Percentiles rank a stretch among this genome's conserved stretches.
Evolutionary conservation across 148 eudicot species (phyloP).

Genomic region (Rhododendron vialii): DNA sequence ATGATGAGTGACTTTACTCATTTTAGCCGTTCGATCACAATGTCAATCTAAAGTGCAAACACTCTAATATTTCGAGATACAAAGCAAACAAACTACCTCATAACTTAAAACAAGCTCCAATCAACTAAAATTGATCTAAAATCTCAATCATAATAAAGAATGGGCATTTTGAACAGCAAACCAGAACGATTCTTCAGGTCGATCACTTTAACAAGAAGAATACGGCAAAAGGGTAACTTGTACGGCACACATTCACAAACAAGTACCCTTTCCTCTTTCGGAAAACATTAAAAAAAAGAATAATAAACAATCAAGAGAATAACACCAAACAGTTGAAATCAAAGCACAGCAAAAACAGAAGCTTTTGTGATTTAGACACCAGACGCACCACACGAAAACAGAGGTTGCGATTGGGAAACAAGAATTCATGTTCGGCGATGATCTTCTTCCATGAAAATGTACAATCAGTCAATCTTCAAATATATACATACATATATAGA

Average conservation of each 20-base stretch:
- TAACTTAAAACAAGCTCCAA: neutral
- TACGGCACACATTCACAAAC: conserved; percentile 13
- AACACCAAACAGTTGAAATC: neutral
- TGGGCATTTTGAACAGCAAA: neutral
- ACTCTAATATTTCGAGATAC: neutral
- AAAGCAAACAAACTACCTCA: neutral
- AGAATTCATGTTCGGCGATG: neutral
- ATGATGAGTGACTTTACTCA: neutral
- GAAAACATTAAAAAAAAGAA: neutral
- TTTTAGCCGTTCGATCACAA: neutral
- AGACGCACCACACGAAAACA: conserved; percentile 4
- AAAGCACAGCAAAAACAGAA: neutral
- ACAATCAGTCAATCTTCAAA: neutral
- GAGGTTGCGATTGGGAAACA: conserved; percentile 2
- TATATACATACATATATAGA: neutral
- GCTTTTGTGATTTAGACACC: neutral
- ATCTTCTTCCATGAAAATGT: neutral
- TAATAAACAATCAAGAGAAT: neutral
- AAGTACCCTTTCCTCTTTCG: neutral
- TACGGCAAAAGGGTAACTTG: conserved; percentile 2
- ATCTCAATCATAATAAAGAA: neutral
- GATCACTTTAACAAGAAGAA: neutral
- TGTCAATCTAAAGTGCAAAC: neutral
- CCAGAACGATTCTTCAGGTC: neutral
- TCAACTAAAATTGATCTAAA: neutral